A percentile compares a stretch with the other conserved stretches of the same genome.
These are phyloP conservation scores for Alternaria consortialis DNA, from an alignment of 2,329 filamentous ascomycete species.

Conservation along the genomic window DNA sequence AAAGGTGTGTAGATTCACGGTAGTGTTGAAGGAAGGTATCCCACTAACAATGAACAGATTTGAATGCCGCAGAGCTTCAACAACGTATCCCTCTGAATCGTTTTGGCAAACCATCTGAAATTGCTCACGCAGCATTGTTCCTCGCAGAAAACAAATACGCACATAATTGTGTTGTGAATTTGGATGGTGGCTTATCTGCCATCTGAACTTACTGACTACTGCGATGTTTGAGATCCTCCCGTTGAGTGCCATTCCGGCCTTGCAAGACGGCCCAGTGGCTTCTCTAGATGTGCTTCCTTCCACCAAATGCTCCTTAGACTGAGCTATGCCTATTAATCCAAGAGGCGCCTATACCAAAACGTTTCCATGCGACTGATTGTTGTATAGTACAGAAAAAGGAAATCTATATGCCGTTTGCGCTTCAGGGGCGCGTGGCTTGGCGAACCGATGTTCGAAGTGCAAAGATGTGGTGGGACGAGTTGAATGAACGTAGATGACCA, in stretches of 20 bases:
- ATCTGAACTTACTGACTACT: constrained; percentile 29
- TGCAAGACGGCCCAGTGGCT: constrained; percentile 4
- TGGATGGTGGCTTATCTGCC: constrained; percentile 85
- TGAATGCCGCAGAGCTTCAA: constrained; percentile 45
- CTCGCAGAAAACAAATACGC: constrained; percentile 81
- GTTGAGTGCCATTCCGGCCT: constrained; percentile 5
- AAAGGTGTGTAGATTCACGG: constrained; percentile 59
- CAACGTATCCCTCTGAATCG: constrained; percentile 70
- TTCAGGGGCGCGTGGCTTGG: neutral
- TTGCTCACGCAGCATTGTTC: constrained; percentile 84
- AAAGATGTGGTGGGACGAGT: neutral
- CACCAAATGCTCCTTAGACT: constrained; percentile 9
- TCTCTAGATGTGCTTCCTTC: constrained; percentile 3
- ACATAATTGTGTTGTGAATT: constrained; percentile 85
- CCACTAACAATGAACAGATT: constrained; percentile 44
- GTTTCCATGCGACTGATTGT: constrained; percentile 15
- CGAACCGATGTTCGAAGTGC: neutral
- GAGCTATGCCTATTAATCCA: constrained; percentile 23
- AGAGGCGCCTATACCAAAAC: constrained; percentile 21
- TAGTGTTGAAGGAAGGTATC: neutral
- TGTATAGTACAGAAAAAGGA: constrained; percentile 23
- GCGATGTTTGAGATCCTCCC: neutral
- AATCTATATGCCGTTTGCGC: constrained; percentile 13
- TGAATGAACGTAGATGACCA: neutral
- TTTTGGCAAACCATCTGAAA: constrained; percentile 73